Percentiles rank a stretch among this genome's conserved stretches.
Evolutionary conservation across 495 filamentous ascomycete species (phyloP).

Genomic region (Tuber melanosporum): DNA sequence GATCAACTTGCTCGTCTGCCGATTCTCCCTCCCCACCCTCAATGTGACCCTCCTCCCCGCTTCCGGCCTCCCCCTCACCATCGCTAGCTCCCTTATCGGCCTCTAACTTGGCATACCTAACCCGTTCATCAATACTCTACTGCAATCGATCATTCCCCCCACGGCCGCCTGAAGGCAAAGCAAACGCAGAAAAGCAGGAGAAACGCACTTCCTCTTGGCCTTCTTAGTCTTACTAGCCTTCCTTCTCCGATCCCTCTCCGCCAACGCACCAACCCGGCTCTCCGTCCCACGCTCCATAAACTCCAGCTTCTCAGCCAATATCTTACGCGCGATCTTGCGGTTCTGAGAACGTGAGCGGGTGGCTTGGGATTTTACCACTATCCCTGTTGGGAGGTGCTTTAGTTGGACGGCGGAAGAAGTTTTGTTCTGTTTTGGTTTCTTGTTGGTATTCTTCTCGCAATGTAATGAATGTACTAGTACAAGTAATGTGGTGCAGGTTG

Average conservation of each 20-base stretch:
- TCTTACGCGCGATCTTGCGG: constrained; percentile 70
- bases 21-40: background rate
- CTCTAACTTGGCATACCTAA: constrained; percentile 28
- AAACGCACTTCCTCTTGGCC: constrained; percentile 53
- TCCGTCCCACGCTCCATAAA: constrained; percentile 55
- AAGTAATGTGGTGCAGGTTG: background rate
- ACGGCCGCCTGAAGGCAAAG: background rate
- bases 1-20: background rate
- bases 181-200: background rate
- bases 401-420: constrained; percentile 92
- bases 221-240: constrained; percentile 64
- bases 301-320: constrained; percentile 75
- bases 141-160: background rate
- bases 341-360: constrained; percentile 85
- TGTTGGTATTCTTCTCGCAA: background rate
- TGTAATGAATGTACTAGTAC: background rate
- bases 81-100: constrained; percentile 2
- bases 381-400: constrained; percentile 77
- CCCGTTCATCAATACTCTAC: background rate
- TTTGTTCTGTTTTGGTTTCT: constrained; percentile 64
- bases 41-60: background rate
- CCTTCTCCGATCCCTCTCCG: constrained; percentile 52
- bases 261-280: constrained; percentile 54
- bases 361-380: constrained; percentile 86
- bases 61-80: background rate